Base-by-base conservation (phyloP, 2,329 filamentous ascomycete species). In the Conoideocrella luteorostrata region DNA sequence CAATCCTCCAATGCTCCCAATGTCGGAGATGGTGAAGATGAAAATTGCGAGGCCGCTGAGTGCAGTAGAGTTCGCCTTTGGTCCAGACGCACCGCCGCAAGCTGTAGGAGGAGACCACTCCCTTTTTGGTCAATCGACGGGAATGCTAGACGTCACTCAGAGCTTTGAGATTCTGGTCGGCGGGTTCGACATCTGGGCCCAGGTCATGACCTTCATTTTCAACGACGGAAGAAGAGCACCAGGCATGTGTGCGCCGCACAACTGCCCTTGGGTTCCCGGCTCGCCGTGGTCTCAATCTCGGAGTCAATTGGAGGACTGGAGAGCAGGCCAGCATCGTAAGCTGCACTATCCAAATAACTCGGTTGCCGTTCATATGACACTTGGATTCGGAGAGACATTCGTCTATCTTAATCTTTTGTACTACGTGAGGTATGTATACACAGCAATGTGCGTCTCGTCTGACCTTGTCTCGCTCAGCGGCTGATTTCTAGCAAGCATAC, bases 131-230 rank as follows among this genome's bases (percentile, higher is more conserved):
- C 23, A 47, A 18, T 21, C 44, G 21, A 43, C 43, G 2, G 54
- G 51, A 4, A 47, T 50, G 17, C 49, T 60, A 12, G 52, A 59
- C 23, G 50, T 58, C 0, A 56, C 55, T 1, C 56, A 52, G 15
- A 54, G 57, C 23, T 60, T 57, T 21, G 62, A 64, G 43, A 63
- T 68, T 0, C 56, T 71, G 2, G 63, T 67, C 0, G 53, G 58
- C n/a, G 68, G 69, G 0, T 67, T 71, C 28, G 67, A 70, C 20
- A 69, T 71, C 3, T 71, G 67, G 51, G 58, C 65, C 0, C 55
- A 64, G 9, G 58, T 70, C 0, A 62, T 69, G 54, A 59, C 62
- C 0, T 71, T 65, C 29, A 58, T 70, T 4, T 63, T 68, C 20
- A 67, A 65, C 18, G 67, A 69, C 33, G 69, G 69, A 0, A 57